phyloP scores from a whole-genome alignment of 2,329 filamentous ascomycete genomes.

The Trichoderma atrobrunneum region DNA sequence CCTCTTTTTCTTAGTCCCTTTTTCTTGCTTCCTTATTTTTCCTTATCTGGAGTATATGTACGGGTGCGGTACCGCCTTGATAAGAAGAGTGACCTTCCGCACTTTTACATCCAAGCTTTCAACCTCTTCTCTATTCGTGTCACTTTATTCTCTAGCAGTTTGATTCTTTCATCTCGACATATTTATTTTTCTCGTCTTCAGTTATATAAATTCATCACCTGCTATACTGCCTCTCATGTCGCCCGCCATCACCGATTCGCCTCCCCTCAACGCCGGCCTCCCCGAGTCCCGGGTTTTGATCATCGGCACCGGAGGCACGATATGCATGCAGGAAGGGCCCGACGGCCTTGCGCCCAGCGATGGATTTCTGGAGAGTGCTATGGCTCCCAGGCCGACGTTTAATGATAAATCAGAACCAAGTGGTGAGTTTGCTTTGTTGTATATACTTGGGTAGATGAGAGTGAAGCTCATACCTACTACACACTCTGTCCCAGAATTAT shows the following conservation, averaged over 20 bases:
- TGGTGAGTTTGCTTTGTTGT: conserved; percentile 25
- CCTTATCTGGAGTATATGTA: conserved; percentile 1
- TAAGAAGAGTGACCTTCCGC: background rate
- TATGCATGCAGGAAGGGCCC: conserved; percentile 83
- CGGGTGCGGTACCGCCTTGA: background rate
- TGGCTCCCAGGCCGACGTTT: conserved; percentile 79
- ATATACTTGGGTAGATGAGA: background rate
- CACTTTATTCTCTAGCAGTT: background rate
- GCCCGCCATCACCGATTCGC: conserved; percentile 8
- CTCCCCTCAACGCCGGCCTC: conserved; percentile 32
- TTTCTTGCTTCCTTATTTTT: conserved; percentile 14
- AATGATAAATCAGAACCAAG: conserved; percentile 58
- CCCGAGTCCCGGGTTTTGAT: conserved; percentile 82
- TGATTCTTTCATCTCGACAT: background rate
- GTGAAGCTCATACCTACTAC: background rate
- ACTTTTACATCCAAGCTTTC: background rate
- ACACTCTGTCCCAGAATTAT: background rate
- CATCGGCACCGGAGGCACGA: conserved; percentile 86
- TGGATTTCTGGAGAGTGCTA: conserved; percentile 77
- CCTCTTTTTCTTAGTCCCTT: conserved; percentile 15
- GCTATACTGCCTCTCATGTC: conserved; percentile 19
- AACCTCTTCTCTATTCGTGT: background rate
- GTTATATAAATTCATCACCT: background rate
- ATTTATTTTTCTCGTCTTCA: background rate
- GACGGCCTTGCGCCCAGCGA: conserved; percentile 77